These are phyloP conservation scores for Eucalyptus curtisii DNA, from an alignment of 345 rosid genomes.

Conservation along the genomic window DNA sequence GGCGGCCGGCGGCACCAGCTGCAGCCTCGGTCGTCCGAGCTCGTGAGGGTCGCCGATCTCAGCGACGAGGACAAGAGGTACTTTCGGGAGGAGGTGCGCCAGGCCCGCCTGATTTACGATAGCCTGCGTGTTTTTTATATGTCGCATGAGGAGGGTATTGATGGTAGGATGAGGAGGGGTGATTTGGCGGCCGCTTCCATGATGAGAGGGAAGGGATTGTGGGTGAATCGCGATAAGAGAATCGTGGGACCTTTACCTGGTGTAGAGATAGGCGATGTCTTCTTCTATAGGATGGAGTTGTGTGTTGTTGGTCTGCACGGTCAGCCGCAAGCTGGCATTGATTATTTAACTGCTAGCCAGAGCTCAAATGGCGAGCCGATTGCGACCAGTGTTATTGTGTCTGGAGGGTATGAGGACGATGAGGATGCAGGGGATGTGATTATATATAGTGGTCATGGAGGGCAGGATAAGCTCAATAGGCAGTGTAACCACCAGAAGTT, in stretches of 20 bases:
- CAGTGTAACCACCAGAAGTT: slow-evolving; percentile 71
- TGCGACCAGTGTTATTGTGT: slow-evolving; percentile 79
- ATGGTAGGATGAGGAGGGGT: slow-evolving; percentile 24
- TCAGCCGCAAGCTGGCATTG: slow-evolving; percentile 83
- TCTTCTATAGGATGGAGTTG: slow-evolving; percentile 72
- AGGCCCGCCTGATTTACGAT: slow-evolving; percentile 62
- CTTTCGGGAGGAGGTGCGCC: slow-evolving; percentile 52
- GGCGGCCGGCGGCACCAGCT: not conserved
- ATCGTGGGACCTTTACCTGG: slow-evolving; percentile 88
- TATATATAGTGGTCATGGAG: slow-evolving; percentile 81
- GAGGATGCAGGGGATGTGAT: slow-evolving; percentile 65
- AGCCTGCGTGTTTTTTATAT: slow-evolving; percentile 40
- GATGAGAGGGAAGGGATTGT: slow-evolving; percentile 47
- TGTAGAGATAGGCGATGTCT: slow-evolving; percentile 59
- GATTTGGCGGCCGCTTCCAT: slow-evolving; percentile 44
- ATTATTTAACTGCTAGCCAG: slow-evolving; percentile 42
- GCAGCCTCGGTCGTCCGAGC: slow-evolving; percentile 53
- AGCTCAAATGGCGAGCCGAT: slow-evolving; percentile 79
- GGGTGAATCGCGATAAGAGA: slow-evolving; percentile 75
- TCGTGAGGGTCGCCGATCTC: slow-evolving; percentile 68
- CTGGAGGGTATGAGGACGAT: slow-evolving; percentile 88
- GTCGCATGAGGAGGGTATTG: slow-evolving; percentile 24
- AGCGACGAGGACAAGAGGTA: slow-evolving; percentile 40
- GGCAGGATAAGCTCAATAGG: slow-evolving; percentile 54
- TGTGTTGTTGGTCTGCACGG: slow-evolving; percentile 83